phyloP scores from a whole-genome alignment of 78 protist species.

The Dictyostelium brefeldianum region DNA sequence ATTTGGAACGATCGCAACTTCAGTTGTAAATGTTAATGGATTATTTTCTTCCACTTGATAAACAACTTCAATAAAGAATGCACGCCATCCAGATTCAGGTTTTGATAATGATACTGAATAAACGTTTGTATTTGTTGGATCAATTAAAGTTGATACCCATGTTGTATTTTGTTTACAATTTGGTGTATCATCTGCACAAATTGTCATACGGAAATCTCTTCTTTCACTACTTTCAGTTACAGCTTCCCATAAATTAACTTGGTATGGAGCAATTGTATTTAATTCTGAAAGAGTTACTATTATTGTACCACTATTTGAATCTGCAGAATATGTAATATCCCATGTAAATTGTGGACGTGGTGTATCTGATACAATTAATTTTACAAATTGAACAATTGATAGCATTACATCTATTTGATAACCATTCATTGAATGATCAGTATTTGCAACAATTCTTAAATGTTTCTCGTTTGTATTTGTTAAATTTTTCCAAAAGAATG shows the following conservation, averaged over 20 bases:
- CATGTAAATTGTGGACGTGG: conserved; percentile 43
- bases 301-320: conserved; percentile 12
- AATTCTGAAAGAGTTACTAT: neutral
- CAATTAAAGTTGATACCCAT: neutral
- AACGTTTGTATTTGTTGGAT: neutral
- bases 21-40: neutral
- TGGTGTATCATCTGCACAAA: neutral
- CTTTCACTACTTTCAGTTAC: neutral
- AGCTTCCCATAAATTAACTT: conserved; percentile 30
- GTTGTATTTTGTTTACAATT: neutral
- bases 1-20: conserved; percentile 17
- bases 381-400: conserved; percentile 24
- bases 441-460: conserved; percentile 34
- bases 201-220: conserved; percentile 40
- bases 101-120: neutral
- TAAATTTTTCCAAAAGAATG: conserved; percentile 26
- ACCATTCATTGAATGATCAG: conserved; percentile 8
- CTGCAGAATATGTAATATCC: conserved; percentile 20
- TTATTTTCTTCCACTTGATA: no score
- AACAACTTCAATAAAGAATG: neutral
- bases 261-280: neutral
- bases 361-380: neutral
- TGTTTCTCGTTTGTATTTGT: neutral
- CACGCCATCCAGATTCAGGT: conserved; percentile 4
- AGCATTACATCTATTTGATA: conserved; percentile 43